Evolutionary conservation across 495 filamentous ascomycete species (phyloP), one percentile per base, ranked within the genome.

Genomic region (Cercophora newfieldiana): DNA sequence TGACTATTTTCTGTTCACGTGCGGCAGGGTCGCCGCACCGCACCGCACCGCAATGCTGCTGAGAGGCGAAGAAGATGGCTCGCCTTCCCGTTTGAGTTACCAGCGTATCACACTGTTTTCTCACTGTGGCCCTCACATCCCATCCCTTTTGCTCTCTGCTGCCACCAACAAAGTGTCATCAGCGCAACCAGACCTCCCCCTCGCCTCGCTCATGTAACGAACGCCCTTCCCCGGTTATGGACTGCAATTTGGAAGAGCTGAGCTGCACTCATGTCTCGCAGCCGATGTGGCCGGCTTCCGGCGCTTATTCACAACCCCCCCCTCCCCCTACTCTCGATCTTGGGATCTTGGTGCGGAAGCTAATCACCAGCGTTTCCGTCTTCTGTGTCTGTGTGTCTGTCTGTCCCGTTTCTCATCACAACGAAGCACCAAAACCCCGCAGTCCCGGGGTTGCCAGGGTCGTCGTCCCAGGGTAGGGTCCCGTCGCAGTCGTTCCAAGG

Each of bases 241-340:
- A 19, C 50, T 26, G 50, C 22, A 28, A 30, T 57, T 29, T 57
- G 30, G 31, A 24, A 26, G 21, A 60, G 58, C 58, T 60, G 58
- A 48, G 58, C 28, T 58, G n/a, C 31, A 60, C 7, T 25, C 22
- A n/a, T 28, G 28, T 21, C 21, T 44, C 33, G 33, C 55, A 51
- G 14, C 51, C 19, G 29, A 25, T 19, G 25, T 48, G 51, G 28
- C 47, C 67, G 30, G 53, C 63, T 66, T 50, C 67, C 53, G 31
- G 64, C 56, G 67, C 64, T 69, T 61, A 61, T 66, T 66, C 51
- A 66, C 61, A 30, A 8, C 21, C 58, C 58, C n/a, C n/a, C n/a
- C n/a, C n/a, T n/a, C n/a, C n/a, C 21, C 58, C n/a, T 44, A 44
- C 37, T 60, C 31, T 12, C 26, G 16, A 47, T 60, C 29, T 48